These are phyloP conservation scores for Knoxia roxburghii DNA, from an alignment of 257 asterid species.

Conservation along the genomic window DNA sequence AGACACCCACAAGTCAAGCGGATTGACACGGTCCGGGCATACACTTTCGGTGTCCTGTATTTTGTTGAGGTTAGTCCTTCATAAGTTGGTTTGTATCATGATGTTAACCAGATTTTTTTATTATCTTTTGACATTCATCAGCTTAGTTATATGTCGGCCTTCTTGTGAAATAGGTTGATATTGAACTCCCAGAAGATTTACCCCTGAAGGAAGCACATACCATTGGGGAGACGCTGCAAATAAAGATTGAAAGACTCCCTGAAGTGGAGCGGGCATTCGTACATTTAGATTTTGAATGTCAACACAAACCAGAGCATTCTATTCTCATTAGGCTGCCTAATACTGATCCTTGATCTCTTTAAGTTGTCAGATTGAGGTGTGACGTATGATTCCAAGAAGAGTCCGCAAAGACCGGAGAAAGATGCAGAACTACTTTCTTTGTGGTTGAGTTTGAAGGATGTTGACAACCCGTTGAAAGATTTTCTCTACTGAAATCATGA, in stretches of 20 bases:
- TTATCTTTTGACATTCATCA: neutral
- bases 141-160: neutral
- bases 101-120: too few relatives aligned
- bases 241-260: conserved; percentile 72
- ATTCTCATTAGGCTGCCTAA: conserved; percentile 68
- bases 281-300: conserved; percentile 75
- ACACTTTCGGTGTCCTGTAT: conserved; percentile 84
- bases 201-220: conserved; percentile 85
- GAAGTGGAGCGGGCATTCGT: conserved; percentile 95
- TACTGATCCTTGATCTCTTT: conserved; percentile 45
- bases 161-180: conserved; percentile 51
- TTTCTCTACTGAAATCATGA: neutral
- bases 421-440: neutral
- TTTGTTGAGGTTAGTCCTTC: conserved; percentile 76
- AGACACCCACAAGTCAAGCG: conserved; percentile 81
- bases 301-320: conserved; percentile 86
- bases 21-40: conserved; percentile 87
- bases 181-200: conserved; percentile 77
- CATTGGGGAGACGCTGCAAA: conserved; percentile 73
- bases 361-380: neutral
- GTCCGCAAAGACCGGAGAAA: neutral
- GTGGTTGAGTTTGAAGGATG: neutral
- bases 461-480: neutral
- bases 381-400: too few relatives aligned
- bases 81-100: too few relatives aligned